These are phyloP conservation scores for Talaromyces sp. DNA, from an alignment of 2,329 filamentous ascomycete species.

Conservation along the genomic window DNA sequence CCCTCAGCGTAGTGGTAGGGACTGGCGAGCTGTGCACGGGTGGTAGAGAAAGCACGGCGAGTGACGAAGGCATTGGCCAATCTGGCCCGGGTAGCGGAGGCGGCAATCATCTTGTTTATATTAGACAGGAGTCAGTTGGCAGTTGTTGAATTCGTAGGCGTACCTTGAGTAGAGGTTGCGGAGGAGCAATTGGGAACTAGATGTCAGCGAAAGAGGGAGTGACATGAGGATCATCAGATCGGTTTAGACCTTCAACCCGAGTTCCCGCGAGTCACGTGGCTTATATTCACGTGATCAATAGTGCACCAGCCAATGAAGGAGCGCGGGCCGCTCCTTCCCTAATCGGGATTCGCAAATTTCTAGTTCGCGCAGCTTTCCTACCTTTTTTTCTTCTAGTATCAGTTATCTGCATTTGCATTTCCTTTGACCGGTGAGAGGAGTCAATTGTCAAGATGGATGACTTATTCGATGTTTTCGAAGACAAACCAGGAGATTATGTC, in stretches of 20 bases:
- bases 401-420: conserved; percentile 7
- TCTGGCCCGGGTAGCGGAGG: conserved; percentile 60
- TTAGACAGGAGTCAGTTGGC: conserved; percentile 42
- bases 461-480: conserved; percentile 78
- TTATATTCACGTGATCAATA: conserved; percentile 15
- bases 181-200: conserved; percentile 11
- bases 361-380: conserved; percentile 16
- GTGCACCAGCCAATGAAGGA: conserved; percentile 9
- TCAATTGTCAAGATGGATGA: conserved; percentile 60
- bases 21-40: conserved; percentile 77
- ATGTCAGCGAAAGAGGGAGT: conserved; percentile 3
- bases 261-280: conserved; percentile 10
- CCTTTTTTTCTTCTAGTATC: conserved; percentile 15
- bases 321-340: conserved; percentile 23
- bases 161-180: conserved; percentile 29
- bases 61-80: conserved; percentile 65
- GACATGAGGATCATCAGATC: conserved; percentile 12
- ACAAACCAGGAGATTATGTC: conserved; percentile 52
- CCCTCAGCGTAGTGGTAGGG: conserved; percentile 99
- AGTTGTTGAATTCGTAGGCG: conserved; percentile 18
- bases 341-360: conserved; percentile 34
- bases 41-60: conserved; percentile 92
- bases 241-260: conserved; percentile 4
- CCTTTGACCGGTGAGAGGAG: not conserved
- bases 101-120: conserved; percentile 70